phyloP scores from a whole-genome alignment of 1,284 basidiomycete genomes.

The Ganoderma resinaceum region DNA sequence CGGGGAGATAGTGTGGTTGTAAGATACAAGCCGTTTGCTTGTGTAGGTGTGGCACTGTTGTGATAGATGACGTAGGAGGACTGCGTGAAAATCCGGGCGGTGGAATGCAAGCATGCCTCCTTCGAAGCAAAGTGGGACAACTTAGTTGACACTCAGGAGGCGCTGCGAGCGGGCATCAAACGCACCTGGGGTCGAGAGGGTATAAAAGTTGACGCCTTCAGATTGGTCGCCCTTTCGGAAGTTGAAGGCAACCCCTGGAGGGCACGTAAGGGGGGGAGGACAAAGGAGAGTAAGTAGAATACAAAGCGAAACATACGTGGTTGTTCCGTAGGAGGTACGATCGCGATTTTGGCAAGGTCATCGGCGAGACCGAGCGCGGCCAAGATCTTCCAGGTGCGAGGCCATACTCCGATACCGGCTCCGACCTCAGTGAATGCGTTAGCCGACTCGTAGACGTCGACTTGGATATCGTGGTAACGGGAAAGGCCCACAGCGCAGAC shows the following conservation, averaged over 20 bases:
- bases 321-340: constrained; percentile 32
- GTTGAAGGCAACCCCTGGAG: constrained; percentile 34
- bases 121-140: constrained; percentile 27
- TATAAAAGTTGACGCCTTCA: constrained; percentile 39
- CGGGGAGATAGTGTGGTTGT: constrained; percentile 35
- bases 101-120: constrained; percentile 50
- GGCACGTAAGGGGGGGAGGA: constrained; percentile 24
- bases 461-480: constrained; percentile 39
- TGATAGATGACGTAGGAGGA: constrained; percentile 45
- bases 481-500: constrained; percentile 46
- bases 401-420: constrained; percentile 47
- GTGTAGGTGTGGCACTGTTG: constrained; percentile 42
- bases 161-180: background rate
- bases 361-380: constrained; percentile 40
- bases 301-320: constrained; percentile 29
- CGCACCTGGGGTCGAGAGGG: constrained; percentile 42
- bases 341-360: constrained; percentile 35
- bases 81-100: constrained; percentile 51
- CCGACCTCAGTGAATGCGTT: constrained; percentile 44
- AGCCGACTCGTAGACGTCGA: constrained; percentile 50
- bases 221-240: constrained; percentile 45
- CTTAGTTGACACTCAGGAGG: constrained; percentile 1
- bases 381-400: constrained; percentile 43
- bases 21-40: constrained; percentile 48
- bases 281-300: background rate